Conservation (phyloP, 306 rosid genomes). For the Fragaria vesca region DNA sequence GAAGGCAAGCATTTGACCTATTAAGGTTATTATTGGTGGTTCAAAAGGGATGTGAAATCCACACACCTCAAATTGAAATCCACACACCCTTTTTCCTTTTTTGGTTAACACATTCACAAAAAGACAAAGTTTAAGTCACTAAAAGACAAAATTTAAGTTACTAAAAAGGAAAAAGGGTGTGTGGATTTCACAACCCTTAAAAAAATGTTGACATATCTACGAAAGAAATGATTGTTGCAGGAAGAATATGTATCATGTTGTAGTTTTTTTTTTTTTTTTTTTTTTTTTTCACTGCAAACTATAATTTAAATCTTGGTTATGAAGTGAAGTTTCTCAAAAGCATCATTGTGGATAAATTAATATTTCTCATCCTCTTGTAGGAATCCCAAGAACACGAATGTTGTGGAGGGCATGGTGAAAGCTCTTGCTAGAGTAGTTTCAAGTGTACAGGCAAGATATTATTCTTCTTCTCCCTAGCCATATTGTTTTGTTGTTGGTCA, state of each 20-base stretch:
- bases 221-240: neutral
- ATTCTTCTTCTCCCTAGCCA: neutral
- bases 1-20: neutral
- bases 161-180: too few relatives aligned
- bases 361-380: constrained; percentile 39
- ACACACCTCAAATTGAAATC: too few relatives aligned
- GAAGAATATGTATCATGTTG: neutral
- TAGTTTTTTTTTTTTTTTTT: too few relatives aligned
- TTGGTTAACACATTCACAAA: too few relatives aligned
- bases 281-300: neutral
- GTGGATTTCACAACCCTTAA: too few relatives aligned
- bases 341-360: constrained; percentile 8
- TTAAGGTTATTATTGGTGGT: neutral
- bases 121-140: too few relatives aligned
- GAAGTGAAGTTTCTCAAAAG: neutral
- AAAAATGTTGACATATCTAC: neutral
- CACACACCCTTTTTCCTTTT: too few relatives aligned
- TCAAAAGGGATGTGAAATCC: too few relatives aligned
- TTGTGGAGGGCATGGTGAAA: constrained; percentile 95
- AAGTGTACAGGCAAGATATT: constrained; percentile 67
- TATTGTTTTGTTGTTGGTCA: constrained; percentile 10
- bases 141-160: too few relatives aligned
- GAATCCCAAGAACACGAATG: constrained; percentile 93
- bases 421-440: constrained; percentile 95
- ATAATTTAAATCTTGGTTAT: neutral